Evolutionary conservation across 2,329 filamentous ascomycete species (phyloP), one percentile per base, ranked within the genome.

Genomic region (Talaromyces sp.): DNA sequence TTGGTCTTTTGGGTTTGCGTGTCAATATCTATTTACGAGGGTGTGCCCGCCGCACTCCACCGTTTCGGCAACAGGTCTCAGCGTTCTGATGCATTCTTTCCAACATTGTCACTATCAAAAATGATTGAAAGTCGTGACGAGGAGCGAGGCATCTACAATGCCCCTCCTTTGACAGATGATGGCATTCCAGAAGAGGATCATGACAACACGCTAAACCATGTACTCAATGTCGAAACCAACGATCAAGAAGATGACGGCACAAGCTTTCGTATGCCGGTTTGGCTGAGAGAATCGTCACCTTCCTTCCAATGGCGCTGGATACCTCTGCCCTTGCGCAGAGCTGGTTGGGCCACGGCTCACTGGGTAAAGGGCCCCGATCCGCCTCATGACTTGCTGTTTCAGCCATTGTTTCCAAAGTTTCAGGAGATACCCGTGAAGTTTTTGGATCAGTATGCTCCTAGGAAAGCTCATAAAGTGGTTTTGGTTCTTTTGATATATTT

Each of bases 341-440:
- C 73, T 52, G 78, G 71, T 50, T 74, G 79, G 52, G 74, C 77
- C 18, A 75, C 76, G 18, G 74, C 72, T 21, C 72, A 72, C 52
- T 82, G 80, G 79, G 71, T 81, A 18, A 77, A 80, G 67, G 80
- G 80, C 4, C 81, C 81, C 0, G 70, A 78, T 65, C 80, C 81
- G 25, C 78, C 80, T 16, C 76, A 75, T 63, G 73, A 75, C 28
- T 72, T 81, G 44, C 71, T 75, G n/a, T 76, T 82, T 63, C 77
- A 72, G 55, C 80, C 80, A 1, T 70, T 81, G 42, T 80, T 80
- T 64, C 79, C 79, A 21, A 72, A 71, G 42, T 68, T 82, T 12
- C 80, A 82, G 67, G 75, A 80, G 70, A 72, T 79, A 42, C 80
- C 80, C 2, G 72, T 79, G 55, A 73, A 71, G 54, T 71, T 79